A percentile compares a stretch with the other conserved stretches of the same genome.
Evolutionary conservation across 345 rosid genomes (phyloP).

Genomic region (Aethionema arabicum): DNA sequence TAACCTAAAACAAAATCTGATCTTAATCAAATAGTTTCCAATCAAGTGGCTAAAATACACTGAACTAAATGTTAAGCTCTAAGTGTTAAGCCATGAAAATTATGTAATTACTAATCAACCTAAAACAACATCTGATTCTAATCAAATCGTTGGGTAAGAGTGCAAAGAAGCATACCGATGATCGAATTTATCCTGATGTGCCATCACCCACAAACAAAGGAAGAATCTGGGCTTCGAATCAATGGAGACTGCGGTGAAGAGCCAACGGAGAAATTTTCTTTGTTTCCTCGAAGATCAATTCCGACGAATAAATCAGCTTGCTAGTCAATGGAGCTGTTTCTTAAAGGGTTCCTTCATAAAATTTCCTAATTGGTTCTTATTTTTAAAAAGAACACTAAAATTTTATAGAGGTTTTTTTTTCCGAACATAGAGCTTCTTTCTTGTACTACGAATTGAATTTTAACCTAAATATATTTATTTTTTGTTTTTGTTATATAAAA

Average conservation of each 20-base stretch:
- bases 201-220: constrained; percentile 25
- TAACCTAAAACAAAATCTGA: no score
- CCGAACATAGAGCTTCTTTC: no score
- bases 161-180: constrained; percentile 28
- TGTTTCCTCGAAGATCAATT: not conserved
- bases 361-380: not conserved
- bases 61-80: not conserved
- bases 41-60: no score
- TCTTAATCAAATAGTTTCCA: no score
- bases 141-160: no score
- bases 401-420: no score
- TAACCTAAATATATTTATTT: no score
- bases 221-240: constrained; percentile 22
- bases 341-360: no score
- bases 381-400: no score
- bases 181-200: constrained; percentile 33
- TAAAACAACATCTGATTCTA: no score
- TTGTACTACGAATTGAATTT: no score
- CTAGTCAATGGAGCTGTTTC: constrained; percentile 22
- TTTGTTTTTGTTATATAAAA: no score
- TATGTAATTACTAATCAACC: constrained; percentile 12
- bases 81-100: not conserved
- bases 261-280: constrained; percentile 11
- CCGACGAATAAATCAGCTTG: constrained; percentile 25
- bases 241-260: not conserved